A percentile compares a stretch with the other conserved stretches of the same genome.
Evolutionary conservation across 2,329 filamentous ascomycete species (phyloP).

Genomic region (Clarireedia sp.): DNA sequence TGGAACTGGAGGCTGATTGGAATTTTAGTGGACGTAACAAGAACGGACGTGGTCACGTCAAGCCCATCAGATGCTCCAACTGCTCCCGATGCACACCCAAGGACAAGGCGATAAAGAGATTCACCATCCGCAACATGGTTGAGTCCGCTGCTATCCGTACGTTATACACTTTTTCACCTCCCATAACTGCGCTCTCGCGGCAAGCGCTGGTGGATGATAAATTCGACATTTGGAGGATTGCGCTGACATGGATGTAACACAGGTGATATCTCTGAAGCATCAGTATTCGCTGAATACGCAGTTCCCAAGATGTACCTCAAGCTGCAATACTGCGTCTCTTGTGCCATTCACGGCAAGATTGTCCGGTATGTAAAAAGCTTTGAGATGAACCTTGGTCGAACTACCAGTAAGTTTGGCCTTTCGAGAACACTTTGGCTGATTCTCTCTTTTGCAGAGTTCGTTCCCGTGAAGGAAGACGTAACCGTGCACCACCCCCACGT

Average conservation of each 20-base stretch:
- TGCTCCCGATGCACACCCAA: conserved; percentile 66
- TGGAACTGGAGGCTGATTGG: conserved; percentile 1
- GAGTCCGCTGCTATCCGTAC: conserved; percentile 99
- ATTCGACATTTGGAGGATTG: neutral
- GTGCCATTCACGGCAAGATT: conserved; percentile 99
- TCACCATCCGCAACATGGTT: conserved; percentile 99
- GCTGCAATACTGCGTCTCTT: conserved; percentile 99
- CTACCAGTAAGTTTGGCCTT: conserved; percentile 30
- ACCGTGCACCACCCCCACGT: conserved; percentile 94
- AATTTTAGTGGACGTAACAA: conserved; percentile 86
- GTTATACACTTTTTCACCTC: conserved; percentile 34
- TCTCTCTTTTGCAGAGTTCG: conserved; percentile 64
- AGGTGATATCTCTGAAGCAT: conserved; percentile 99
- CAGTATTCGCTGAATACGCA: conserved; percentile 98
- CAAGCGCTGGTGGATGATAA: too few relatives aligned
- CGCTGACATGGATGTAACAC: conserved; percentile 18
- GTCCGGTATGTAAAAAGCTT: conserved; percentile 76
- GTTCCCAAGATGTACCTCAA: conserved; percentile 99
- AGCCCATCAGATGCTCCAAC: conserved; percentile 93
- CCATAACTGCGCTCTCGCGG: too few relatives aligned
- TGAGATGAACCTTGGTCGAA: conserved; percentile 56
- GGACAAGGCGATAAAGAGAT: conserved; percentile 99
- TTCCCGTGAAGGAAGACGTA: conserved; percentile 92
- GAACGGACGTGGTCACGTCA: conserved; percentile 99
- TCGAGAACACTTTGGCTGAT: conserved; percentile 36